Evolutionary conservation across 306 rosid genomes (phyloP), one percentile per base, ranked within the genome.

Genomic region (Astragalus glycyphyllos): DNA sequence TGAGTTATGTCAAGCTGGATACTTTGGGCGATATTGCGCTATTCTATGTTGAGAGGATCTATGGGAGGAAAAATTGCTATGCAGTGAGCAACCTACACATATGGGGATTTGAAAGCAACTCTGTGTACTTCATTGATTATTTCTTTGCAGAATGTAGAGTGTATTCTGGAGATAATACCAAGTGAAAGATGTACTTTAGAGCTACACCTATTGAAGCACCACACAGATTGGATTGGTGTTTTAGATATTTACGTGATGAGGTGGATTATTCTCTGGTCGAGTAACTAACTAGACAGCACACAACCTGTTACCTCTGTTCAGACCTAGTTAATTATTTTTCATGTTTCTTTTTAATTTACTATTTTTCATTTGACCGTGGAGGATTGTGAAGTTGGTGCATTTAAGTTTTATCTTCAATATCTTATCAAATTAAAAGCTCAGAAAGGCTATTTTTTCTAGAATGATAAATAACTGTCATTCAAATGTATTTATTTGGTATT

Each of bases 211-310:
- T n/a, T 23, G 10, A 8, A 7, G 14, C 45, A 35, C 13, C 55
- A 55, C 2, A 4, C 5, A 64, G 26, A 11, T 4, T 11, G 8
- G 82, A 56, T 71, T 78, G 77, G 82, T 71, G 61, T 40, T 71
- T 78, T 8, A 34, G 40, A 5, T 15, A 46, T 65, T 10, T 14
- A 2, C 69, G 5, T 14, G 47, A 78, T n/a, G 73, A 71, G 69
- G 62, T 78, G 2, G 73, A 71, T 55, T 63, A 63, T 55, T 47
- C 68, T 77, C 11, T 45, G 16, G 61, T 7, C 5, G 59, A 53
- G 26, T 61, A 65, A 35, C 7, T 5, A 15, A 38, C 3, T 34
- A 7, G 44, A 13, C 16, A 11, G 5, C 20, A 12, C 8, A 8
- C 11, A 23, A 34, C 49, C 31, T 47, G n/a, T 31, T 6, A 16